A percentile compares a stretch with the other conserved stretches of the same genome.
Conservation (phyloP, 163 green algal species). For the Chloromonas sp. region DNA sequence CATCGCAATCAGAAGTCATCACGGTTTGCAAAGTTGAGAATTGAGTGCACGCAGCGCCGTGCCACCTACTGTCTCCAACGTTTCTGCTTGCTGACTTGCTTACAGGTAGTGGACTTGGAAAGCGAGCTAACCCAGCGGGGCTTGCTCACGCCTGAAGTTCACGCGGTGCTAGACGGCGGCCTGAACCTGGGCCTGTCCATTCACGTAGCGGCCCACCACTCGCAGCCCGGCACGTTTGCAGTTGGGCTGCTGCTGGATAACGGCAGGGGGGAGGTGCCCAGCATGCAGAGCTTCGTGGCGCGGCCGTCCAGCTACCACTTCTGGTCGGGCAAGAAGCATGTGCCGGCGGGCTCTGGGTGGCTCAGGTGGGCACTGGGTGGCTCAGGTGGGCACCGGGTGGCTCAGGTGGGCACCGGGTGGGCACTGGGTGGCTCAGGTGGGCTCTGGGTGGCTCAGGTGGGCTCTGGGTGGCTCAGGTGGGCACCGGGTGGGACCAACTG, state of each 20-base stretch:
- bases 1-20: too few relatives aligned
- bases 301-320: constrained; percentile 29
- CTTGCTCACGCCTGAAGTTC: constrained; percentile 10
- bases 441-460: constrained; percentile 6
- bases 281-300: constrained; percentile 31
- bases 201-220: constrained; percentile 21
- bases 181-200: constrained; percentile 23
- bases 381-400: too few relatives aligned
- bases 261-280: constrained; percentile 14
- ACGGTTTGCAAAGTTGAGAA: too few relatives aligned
- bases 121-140: constrained; percentile 27
- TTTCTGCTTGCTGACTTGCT: too few relatives aligned
- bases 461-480: too few relatives aligned
- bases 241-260: constrained; percentile 33
- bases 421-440: background rate
- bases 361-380: background rate
- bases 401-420: background rate
- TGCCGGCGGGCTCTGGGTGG: constrained; percentile 10
- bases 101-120: constrained; percentile 33
- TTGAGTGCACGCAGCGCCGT: too few relatives aligned
- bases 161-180: constrained; percentile 23
- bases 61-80: too few relatives aligned
- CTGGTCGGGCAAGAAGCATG: constrained; percentile 4
- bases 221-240: constrained; percentile 10
- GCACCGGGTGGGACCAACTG: too few relatives aligned